Evolutionary conservation across 441 rosid genomes (phyloP).

Genomic region (Syzygium malaccense): DNA sequence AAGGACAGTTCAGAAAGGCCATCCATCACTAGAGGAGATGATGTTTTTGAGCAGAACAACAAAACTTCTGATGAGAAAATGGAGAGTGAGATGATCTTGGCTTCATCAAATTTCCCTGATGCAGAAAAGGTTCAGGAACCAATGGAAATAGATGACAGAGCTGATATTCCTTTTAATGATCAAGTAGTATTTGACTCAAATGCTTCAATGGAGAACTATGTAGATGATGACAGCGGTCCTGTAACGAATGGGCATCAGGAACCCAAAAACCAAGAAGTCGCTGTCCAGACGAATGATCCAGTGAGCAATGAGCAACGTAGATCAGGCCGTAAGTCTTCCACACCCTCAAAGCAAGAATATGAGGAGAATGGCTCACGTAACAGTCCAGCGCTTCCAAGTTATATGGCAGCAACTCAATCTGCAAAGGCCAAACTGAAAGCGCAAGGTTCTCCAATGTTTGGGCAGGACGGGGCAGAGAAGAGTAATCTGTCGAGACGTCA

Average conservation of each 20-base stretch:
- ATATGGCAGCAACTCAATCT: slow-evolving; percentile 92
- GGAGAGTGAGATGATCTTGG: slow-evolving; percentile 15
- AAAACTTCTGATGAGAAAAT: slow-evolving; percentile 28
- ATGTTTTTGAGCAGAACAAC: slow-evolving; percentile 21
- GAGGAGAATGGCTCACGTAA: slow-evolving; percentile 58
- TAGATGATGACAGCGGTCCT: slow-evolving; percentile 33
- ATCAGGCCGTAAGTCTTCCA: slow-evolving; percentile 41
- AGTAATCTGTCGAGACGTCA: slow-evolving; percentile 49
- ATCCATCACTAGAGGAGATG: slow-evolving; percentile 20
- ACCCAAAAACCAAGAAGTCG: neutral
- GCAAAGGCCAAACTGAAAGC: slow-evolving; percentile 90
- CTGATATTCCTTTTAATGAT: slow-evolving; percentile 24
- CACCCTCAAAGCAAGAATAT: slow-evolving; percentile 43
- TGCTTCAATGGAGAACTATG: slow-evolving; percentile 24
- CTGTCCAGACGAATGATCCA: slow-evolving; percentile 34
- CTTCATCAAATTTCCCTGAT: slow-evolving; percentile 3
- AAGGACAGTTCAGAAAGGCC: slow-evolving; percentile 41
- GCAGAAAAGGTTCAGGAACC: slow-evolving; percentile 25
- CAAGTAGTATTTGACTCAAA: slow-evolving; percentile 26
- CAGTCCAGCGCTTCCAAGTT: slow-evolving; percentile 81
- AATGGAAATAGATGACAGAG: slow-evolving; percentile 26
- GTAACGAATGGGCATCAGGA: slow-evolving; percentile 26
- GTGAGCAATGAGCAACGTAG: slow-evolving; percentile 41
- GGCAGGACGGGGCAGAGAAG: slow-evolving; percentile 64
- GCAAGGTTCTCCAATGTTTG: slow-evolving; percentile 68